Percentiles rank a stretch among this genome's conserved stretches.
Conservation (phyloP, 352 stramenopile species). For the Globisporangium okanoganense region DNA sequence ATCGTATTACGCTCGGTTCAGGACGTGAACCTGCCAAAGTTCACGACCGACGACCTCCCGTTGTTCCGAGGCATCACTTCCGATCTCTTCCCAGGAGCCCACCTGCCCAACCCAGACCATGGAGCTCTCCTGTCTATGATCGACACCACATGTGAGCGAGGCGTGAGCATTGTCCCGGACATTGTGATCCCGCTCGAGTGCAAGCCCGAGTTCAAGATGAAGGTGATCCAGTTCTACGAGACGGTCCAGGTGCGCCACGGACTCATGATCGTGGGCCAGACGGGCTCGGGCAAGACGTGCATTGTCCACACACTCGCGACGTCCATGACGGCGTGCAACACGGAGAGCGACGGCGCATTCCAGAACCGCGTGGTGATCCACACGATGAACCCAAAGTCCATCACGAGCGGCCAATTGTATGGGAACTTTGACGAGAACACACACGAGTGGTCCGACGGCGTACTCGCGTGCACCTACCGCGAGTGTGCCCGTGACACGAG, state of each 20-base stretch:
- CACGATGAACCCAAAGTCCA: constrained; percentile 94
- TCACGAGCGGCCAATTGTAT: constrained; percentile 94
- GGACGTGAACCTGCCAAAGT: constrained; percentile 94
- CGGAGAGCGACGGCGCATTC: constrained; percentile 45
- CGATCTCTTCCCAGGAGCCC: constrained; percentile 90
- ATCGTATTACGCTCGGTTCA: constrained; percentile 91
- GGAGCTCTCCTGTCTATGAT: constrained; percentile 79
- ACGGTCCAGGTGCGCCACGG: constrained; percentile 93
- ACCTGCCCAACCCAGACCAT: constrained; percentile 85
- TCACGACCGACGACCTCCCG: constrained; percentile 91
- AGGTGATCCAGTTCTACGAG: constrained; percentile 94
- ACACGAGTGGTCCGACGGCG: constrained; percentile 94
- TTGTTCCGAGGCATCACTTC: constrained; percentile 93
- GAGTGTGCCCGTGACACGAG: constrained; percentile 87
- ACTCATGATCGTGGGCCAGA: constrained; percentile 95
- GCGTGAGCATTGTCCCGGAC: constrained; percentile 62
- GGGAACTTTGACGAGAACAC: constrained; percentile 93
- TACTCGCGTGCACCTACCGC: constrained; percentile 93
- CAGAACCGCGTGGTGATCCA: constrained; percentile 74
- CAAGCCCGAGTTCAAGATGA: constrained; percentile 84
- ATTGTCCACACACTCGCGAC: constrained; percentile 83
- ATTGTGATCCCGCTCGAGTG: constrained; percentile 58
- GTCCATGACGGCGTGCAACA: constrained; percentile 68
- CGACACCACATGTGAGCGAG: constrained; percentile 67
- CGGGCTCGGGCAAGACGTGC: constrained; percentile 93